Percentiles rank a stretch among this genome's conserved stretches.
phyloP scores from a whole-genome alignment of 805 yeast genomes.

The Sugiyamaella qingdaonensis region DNA sequence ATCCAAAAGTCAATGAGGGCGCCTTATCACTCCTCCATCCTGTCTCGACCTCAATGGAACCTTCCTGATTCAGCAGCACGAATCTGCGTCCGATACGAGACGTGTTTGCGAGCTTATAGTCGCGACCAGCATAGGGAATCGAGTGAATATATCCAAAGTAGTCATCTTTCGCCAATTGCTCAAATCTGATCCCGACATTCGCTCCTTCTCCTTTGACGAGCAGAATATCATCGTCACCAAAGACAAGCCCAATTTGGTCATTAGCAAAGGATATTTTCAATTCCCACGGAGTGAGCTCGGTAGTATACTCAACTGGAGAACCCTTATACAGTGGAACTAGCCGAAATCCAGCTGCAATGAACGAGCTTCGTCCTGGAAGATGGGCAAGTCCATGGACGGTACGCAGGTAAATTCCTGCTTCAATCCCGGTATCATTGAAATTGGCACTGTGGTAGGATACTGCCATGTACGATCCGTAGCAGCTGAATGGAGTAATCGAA shows the following conservation, averaged over 20 bases:
- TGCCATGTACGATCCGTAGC: conserved; percentile 3
- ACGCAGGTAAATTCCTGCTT: conserved; percentile 1
- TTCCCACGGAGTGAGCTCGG: conserved; percentile 7
- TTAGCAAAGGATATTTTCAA: neutral
- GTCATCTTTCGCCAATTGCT: conserved; percentile 1
- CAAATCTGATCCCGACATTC: neutral
- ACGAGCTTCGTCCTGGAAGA: conserved; percentile 2
- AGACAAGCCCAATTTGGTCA: conserved; percentile 1
- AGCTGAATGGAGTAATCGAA: conserved; percentile 4
- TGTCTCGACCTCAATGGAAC: conserved; percentile 3
- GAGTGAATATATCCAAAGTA: conserved; percentile 2
- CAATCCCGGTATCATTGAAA: conserved; percentile 1
- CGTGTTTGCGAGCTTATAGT: conserved; percentile 3
- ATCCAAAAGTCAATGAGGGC: conserved; percentile 2
- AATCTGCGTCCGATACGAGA: neutral
- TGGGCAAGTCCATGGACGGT: conserved; percentile 6
- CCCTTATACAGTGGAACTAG: conserved; percentile 3
- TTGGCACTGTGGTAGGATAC: neutral
- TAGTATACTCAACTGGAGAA: conserved; percentile 3
- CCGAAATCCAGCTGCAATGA: conserved; percentile 1
- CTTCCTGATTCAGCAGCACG: conserved; percentile 2
- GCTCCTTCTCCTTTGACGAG: conserved; percentile 2
- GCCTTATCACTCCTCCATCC: conserved; percentile 2
- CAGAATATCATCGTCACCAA: neutral
- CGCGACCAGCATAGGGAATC: conserved; percentile 4